Conservation (phyloP, 768 basidiomycete genomes). For the Postia placenta region DNA sequence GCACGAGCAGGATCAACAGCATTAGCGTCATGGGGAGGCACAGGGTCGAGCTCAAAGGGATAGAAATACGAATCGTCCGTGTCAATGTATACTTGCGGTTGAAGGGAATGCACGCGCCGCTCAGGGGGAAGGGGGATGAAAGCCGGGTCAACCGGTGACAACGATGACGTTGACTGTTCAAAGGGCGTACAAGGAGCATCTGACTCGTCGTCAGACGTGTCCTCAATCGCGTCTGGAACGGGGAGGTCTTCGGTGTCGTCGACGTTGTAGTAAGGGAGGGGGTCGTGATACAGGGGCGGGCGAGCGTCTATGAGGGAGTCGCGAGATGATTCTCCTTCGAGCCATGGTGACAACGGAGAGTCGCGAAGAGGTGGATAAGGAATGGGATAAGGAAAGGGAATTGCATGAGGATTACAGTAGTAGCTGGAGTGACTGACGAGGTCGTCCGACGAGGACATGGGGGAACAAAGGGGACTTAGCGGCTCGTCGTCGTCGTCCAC, state of each 20-base stretch:
- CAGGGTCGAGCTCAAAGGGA: conserved; percentile 63
- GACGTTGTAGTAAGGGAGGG: conserved; percentile 56
- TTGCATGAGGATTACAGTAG: conserved; percentile 38
- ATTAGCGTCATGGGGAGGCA: conserved; percentile 58
- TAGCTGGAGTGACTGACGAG: conserved; percentile 45
- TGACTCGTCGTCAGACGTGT: conserved; percentile 82
- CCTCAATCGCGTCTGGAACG: conserved; percentile 78
- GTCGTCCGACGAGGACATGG: conserved; percentile 76
- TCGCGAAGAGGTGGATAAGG: conserved; percentile 62
- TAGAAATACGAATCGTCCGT: conserved; percentile 55
- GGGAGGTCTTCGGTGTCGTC: conserved; percentile 66
- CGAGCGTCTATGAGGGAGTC: conserved; percentile 32
- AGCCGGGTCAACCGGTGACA: conserved; percentile 45
- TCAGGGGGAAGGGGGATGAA: conserved; percentile 45
- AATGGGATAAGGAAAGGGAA: conserved; percentile 51
- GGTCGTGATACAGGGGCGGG: conserved; percentile 37
- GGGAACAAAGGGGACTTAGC: conserved; percentile 59
- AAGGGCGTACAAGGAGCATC: conserved; percentile 63
- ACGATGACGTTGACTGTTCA: conserved; percentile 50
- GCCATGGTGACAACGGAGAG: conserved; percentile 46
- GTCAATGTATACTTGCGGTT: conserved; percentile 52
- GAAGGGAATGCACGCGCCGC: conserved; percentile 33
- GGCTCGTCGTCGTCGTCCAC: conserved; percentile 52
- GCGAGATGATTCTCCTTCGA: conserved; percentile 35
- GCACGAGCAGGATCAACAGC: conserved; percentile 33